Conservation (phyloP, 2,329 filamentous ascomycete species). For the Fusarium protoensiforme region DNA sequence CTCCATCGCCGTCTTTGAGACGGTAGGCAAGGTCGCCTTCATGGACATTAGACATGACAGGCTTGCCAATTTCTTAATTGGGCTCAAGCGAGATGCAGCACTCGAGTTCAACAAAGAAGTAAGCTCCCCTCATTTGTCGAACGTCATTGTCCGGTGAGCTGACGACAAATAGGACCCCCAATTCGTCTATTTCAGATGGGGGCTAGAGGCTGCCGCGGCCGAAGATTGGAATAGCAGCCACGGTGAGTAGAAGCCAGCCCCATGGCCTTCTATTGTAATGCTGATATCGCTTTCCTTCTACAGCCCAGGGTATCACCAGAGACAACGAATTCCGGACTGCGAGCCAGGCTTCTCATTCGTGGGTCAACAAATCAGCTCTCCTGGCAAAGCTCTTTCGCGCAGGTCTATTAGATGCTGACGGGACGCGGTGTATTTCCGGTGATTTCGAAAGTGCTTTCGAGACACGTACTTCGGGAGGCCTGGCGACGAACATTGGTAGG, state of each 20-base stretch:
- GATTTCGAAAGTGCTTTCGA: slow-evolving; percentile 3
- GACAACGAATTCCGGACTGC: background rate
- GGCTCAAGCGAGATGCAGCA: background rate
- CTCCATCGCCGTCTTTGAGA: background rate
- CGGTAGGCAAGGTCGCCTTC: background rate
- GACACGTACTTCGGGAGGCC: background rate
- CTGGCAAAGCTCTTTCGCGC: slow-evolving; percentile 7
- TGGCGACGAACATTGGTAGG: background rate
- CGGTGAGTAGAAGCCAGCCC: background rate
- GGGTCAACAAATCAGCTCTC: slow-evolving; percentile 2
- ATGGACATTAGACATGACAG: slow-evolving; percentile 2
- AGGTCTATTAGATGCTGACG: background rate
- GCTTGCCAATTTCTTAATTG: slow-evolving; percentile 10
- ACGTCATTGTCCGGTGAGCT: background rate
- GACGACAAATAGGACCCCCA: background rate
- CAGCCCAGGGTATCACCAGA: background rate
- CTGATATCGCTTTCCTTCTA: background rate
- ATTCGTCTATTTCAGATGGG: slow-evolving; percentile 14
- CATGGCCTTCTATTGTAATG: background rate
- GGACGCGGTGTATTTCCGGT: background rate
- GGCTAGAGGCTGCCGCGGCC: background rate
- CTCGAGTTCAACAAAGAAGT: background rate
- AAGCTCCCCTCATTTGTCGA: background rate
- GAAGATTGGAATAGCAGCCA: background rate
- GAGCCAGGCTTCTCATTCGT: background rate